These are phyloP conservation scores for Tulasnella sp. DNA, from an alignment of 768 basidiomycete genomes.

Conservation along the genomic window DNA sequence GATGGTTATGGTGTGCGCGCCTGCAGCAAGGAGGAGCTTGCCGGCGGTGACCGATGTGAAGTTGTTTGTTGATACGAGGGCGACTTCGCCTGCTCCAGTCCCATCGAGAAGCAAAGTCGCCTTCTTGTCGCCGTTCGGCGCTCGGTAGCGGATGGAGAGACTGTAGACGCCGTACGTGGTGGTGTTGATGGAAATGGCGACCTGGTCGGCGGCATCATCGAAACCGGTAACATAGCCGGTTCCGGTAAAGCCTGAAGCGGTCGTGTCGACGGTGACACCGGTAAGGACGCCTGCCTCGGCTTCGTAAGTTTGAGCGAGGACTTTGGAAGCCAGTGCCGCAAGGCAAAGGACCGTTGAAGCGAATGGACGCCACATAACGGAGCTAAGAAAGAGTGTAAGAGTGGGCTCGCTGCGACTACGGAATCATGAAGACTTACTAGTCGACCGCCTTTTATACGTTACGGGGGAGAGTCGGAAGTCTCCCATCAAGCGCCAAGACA, in stretches of 20 bases:
- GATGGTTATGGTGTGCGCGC: conserved; percentile 7
- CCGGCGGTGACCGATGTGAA: conserved; percentile 8
- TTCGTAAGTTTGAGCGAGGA: conserved; percentile 5
- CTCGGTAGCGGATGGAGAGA: neutral
- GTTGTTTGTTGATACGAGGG: neutral
- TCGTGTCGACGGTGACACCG: conserved; percentile 5
- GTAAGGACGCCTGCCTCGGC: conserved; percentile 10
- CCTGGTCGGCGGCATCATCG: neutral
- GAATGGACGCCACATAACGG: neutral
- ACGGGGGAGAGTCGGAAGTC: neutral
- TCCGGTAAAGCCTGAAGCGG: conserved; percentile 3
- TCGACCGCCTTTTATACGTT: neutral
- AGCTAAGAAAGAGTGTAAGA: neutral
- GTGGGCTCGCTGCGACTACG: neutral
- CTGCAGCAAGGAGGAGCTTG: conserved; percentile 4
- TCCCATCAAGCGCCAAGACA: neutral
- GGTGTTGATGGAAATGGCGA: neutral
- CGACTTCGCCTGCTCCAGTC: neutral
- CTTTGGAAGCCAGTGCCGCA: neutral
- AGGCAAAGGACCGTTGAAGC: neutral
- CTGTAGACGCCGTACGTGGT: neutral
- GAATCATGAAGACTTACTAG: neutral
- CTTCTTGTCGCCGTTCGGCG: neutral
- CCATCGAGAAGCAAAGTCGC: neutral
- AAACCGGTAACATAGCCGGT: conserved; percentile 9